Percentiles rank a stretch among this genome's conserved stretches.
These are phyloP conservation scores for Fusarium begoniae DNA, from an alignment of 2,329 filamentous ascomycete species.

Conservation along the genomic window DNA sequence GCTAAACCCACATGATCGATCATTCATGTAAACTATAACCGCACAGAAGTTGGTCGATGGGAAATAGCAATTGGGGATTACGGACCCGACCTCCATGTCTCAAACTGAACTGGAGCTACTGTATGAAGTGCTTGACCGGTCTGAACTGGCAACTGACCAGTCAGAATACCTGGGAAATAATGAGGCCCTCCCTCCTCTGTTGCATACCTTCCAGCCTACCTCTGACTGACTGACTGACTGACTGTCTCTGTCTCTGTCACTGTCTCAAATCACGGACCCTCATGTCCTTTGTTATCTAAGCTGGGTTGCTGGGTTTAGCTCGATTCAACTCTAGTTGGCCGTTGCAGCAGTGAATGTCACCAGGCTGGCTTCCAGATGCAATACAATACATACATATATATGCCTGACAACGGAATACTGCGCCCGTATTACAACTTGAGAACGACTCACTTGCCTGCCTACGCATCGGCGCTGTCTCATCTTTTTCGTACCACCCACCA, in stretches of 20 bases:
- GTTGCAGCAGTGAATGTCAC: slow-evolving; percentile 3
- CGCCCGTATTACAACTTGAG: not conserved
- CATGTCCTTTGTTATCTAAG: not conserved
- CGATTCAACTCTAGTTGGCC: not conserved
- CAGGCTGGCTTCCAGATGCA: not conserved
- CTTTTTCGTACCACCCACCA: slow-evolving; percentile 6
- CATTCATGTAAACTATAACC: not conserved
- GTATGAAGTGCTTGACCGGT: slow-evolving; percentile 19
- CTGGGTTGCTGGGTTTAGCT: not conserved
- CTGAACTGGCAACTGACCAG: not conserved
- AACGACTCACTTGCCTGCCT: not conserved
- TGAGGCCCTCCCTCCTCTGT: slow-evolving; percentile 18
- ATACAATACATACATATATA: not conserved
- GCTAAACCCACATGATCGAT: not conserved
- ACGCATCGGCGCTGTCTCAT: slow-evolving; percentile 1
- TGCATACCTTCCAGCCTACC: slow-evolving; percentile 4
- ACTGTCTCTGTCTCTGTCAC: not conserved
- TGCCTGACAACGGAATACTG: not conserved
- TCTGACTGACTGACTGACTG: not conserved
- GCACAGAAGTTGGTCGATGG: not conserved
- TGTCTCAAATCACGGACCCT: slow-evolving; percentile 15
- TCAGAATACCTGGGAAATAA: slow-evolving; percentile 3
- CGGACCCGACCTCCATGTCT: not conserved
- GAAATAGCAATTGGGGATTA: not conserved
- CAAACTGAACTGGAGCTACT: not conserved